Evolutionary conservation across 352 stramenopile species (phyloP), one percentile per base, ranked within the genome.

Genomic region (Pythium chondricola): DNA sequence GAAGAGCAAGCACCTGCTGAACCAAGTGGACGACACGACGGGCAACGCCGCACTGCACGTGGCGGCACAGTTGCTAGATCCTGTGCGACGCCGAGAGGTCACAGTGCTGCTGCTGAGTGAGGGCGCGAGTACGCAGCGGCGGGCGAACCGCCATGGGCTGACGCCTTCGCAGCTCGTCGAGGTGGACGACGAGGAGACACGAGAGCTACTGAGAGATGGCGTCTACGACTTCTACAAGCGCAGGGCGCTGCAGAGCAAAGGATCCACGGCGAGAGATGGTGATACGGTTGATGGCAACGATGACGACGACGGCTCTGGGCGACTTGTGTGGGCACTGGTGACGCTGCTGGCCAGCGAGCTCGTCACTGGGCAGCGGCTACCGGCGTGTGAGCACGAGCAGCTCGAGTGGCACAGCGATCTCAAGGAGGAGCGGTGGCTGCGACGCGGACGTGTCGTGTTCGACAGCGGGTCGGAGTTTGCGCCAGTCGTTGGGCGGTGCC

Each of bases 21-120:
- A 88, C 33, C 61, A 61, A 2, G 50, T 83, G 0, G 77, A 88
- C 20, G 57, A 69, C 0, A 18, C 44, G 0, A 71, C 71, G 7
- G 77, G 77, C 7, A 82, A 85, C 54, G 77, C 77, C 6, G 60
- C 74, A 10, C 62, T 88, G 2, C 74, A 86, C 37, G 60, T 83
- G 6, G 77, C 51, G 11, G 41, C 29, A 5, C 74, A 83, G 37
- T 44, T 84, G 0, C 74, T 86, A 22, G 77, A 86, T 20, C 18
- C 44, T 6, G 62, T 66, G 29, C 65, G 69, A 1, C 69, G 77
- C 2, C 18, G 78, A 1, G 77, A 85, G 10, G 56, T 85, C 29
- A 6, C 73, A 0, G 55, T 48, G 2, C 17, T 86, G 21, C 57
- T 88, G 10, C 42, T 88, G 11, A 84, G 69, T 26, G 74, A 88